A percentile compares a stretch with the other conserved stretches of the same genome.
phyloP scores from a whole-genome alignment of 73 alveolate genomes.

The Urostyla sp. region DNA sequence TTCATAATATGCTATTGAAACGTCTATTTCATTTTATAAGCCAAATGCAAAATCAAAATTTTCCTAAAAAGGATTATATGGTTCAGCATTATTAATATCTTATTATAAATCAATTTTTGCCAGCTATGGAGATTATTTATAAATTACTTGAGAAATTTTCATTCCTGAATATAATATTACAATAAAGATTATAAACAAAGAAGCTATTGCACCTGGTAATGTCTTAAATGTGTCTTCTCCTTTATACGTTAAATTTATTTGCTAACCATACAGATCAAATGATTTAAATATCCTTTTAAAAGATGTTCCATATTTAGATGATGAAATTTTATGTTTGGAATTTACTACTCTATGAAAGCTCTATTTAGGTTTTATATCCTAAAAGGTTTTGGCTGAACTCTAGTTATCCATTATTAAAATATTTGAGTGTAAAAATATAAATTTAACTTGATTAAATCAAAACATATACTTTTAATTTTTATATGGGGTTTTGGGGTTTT shows the following conservation, averaged over 20 bases:
- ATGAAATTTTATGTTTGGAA: too few relatives aligned
- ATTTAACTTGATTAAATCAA: too few relatives aligned
- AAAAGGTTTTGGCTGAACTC: too few relatives aligned
- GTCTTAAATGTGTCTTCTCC: slow-evolving; percentile 45
- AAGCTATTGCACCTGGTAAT: slow-evolving; percentile 41
- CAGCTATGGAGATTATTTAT: neutral
- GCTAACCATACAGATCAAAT: slow-evolving; percentile 41
- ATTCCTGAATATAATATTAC: slow-evolving; percentile 12
- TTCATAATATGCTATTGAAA: neutral
- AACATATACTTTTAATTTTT: too few relatives aligned
- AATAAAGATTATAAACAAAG: neutral
- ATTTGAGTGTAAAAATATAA: too few relatives aligned
- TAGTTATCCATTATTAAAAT: too few relatives aligned
- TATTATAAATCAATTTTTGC: neutral
- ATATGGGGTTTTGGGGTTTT: too few relatives aligned
- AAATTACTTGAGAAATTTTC: neutral
- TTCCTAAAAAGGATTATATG: neutral
- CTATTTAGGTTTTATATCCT: too few relatives aligned
- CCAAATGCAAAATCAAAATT: slow-evolving; percentile 54
- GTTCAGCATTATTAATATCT: neutral
- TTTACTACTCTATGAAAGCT: too few relatives aligned
- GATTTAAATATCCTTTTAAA: neutral
- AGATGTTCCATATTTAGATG: too few relatives aligned
- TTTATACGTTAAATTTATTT: slow-evolving; percentile 16
- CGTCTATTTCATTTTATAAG: neutral